Base-by-base conservation (phyloP, 176 grass and related monocot species). In the Luzula sylvatica region DNA sequence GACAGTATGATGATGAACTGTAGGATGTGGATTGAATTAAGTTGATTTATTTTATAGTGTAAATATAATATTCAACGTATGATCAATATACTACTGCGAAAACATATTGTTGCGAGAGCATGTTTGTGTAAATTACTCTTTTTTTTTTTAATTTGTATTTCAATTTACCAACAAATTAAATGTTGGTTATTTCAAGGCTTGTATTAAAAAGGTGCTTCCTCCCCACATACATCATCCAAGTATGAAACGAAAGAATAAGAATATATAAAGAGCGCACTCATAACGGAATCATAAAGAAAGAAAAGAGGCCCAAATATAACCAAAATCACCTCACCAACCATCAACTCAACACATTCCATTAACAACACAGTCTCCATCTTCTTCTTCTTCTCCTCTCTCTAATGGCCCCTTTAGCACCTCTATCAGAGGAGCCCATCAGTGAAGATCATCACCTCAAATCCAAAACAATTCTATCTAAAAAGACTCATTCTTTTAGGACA, bases 361-460 rank as follows among this genome's bases (percentile, higher is more conserved):
- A 76, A 54, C 30, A 63, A 30, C 23, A 16, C 54, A 8, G 4
- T 14, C 26, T 35, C 21, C 24, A 7, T 40, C 21, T 40, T 11
- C 26, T 15, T 18, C 18, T 55, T 32, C 52, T 20, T 27, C 46
- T 39, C 24, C 15, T 8, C 21, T 46, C 11, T 56, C 35, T 30
- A 53, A 83, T 75, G 86, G 78, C 77, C 26, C 77, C 70, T 38
- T 78, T 99, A 52, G 86, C 87, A 69, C 75, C 86, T 50, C 72
- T 99, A 28, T 80, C 86, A n/a, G 93, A 99, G 82, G 86, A 99
- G 78, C 93, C 93, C 5, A 78, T 83, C 8, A 77, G 55, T 55
- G 93, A 84, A 11, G 66, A 70, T 19, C 80, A 64, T 15, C 80
- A 64, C 26, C 60, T 45, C 23, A 64, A 64, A 35, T 47, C 67